Percentiles rank a stretch among this genome's conserved stretches.
phyloP scores from a whole-genome alignment of 495 filamentous ascomycete genomes.

The Podospora bellae-mahoneyi region DNA sequence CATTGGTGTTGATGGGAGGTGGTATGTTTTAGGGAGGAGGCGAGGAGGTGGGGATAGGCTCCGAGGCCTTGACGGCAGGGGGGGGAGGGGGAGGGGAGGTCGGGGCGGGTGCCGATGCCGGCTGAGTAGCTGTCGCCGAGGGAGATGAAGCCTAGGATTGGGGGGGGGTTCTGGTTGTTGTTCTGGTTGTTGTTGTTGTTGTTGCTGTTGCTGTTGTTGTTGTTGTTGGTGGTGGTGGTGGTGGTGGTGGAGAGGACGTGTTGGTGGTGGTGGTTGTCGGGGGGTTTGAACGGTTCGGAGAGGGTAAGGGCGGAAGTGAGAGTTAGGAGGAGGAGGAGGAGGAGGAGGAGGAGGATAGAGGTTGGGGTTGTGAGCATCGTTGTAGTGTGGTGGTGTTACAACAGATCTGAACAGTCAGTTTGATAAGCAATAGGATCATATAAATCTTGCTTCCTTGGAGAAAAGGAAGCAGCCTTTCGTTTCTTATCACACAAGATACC shows the following conservation, averaged over 20 bases:
- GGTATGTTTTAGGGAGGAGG: conserved; percentile 25
- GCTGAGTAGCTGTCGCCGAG: conserved; percentile 51
- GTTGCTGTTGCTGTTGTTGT: not conserved
- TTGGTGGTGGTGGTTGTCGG: not conserved
- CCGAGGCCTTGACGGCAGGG: conserved; percentile 40
- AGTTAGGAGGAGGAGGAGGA: not conserved
- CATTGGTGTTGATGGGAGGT: conserved; percentile 32
- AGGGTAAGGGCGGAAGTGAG: not conserved
- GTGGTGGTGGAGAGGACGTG: not conserved
- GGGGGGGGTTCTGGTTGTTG: not conserved
- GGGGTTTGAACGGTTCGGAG: conserved; percentile 1
- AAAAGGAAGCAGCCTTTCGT: not conserved
- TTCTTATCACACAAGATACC: not conserved
- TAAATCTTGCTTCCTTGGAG: not conserved
- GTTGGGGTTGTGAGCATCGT: not conserved
- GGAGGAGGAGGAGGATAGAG: not conserved
- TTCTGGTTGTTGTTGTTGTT: no score
- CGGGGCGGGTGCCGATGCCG: conserved; percentile 42
- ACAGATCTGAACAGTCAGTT: not conserved
- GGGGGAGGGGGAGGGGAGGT: conserved; percentile 32
- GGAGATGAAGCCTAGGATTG: conserved; percentile 34
- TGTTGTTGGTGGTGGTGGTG: not conserved
- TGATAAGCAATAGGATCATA: not conserved
- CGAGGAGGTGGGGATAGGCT: conserved; percentile 39
- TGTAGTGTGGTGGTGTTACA: not conserved